Percentiles rank a stretch among this genome's conserved stretches.
phyloP scores from a whole-genome alignment of 306 rosid genomes.

The Lupinus albus region DNA sequence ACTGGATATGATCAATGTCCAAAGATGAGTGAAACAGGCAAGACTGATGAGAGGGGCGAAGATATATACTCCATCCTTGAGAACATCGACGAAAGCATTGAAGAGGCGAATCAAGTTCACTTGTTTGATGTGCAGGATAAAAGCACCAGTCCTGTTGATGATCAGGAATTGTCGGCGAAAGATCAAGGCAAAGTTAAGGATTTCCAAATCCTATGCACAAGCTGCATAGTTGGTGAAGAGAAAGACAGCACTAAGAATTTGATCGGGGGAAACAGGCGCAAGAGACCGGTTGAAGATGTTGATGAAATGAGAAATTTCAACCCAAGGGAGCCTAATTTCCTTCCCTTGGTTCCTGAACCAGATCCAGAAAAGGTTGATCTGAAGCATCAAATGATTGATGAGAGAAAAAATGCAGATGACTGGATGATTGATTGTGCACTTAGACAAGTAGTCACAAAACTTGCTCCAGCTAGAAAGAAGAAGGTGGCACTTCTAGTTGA shows the following conservation, averaged over 20 bases:
- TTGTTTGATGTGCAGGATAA: constrained; percentile 27
- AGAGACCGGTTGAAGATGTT: constrained; percentile 47
- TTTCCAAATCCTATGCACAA: neutral
- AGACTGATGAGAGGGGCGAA: constrained; percentile 32
- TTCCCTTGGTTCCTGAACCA: constrained; percentile 65
- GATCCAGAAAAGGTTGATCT: constrained; percentile 74
- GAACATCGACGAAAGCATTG: constrained; percentile 10
- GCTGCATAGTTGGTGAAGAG: constrained; percentile 32
- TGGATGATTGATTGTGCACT: constrained; percentile 95
- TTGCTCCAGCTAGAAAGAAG: constrained; percentile 92
- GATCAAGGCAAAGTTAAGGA: constrained; percentile 23
- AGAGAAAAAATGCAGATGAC: constrained; percentile 76
- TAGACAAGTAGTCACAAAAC: constrained; percentile 68
- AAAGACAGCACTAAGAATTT: constrained; percentile 34
- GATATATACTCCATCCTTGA: neutral
- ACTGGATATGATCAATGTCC: constrained; percentile 3
- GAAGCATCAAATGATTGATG: constrained; percentile 84
- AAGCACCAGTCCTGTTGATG: neutral
- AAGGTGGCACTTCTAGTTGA: constrained; percentile 90
- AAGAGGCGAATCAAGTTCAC: constrained; percentile 1
- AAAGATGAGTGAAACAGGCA: constrained; percentile 24
- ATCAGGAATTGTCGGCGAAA: constrained; percentile 5
- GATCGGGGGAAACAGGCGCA: constrained; percentile 46
- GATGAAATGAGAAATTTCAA: constrained; percentile 63
- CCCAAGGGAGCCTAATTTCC: constrained; percentile 78